These are phyloP conservation scores for Gryganskiella cystojenkinii DNA, from an alignment of 192 early-diverging fungal species.

Conservation along the genomic window DNA sequence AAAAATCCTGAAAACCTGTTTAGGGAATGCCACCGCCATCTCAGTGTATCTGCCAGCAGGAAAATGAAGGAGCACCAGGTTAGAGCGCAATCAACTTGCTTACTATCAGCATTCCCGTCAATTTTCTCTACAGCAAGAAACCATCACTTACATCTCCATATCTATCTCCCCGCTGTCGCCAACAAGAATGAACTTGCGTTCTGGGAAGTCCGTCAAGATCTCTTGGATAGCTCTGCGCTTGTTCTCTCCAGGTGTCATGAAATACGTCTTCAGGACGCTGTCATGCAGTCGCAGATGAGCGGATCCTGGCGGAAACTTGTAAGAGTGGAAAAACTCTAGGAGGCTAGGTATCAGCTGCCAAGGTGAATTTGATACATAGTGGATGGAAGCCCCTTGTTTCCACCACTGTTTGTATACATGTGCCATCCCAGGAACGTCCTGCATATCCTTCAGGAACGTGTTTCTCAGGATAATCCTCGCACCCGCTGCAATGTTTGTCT, in stretches of 20 bases:
- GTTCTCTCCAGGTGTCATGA: conserved; percentile 59
- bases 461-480: conserved; percentile 69
- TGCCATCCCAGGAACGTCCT: conserved; percentile 75
- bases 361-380: conserved; percentile 90
- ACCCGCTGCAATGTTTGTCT: conserved; percentile 78
- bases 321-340: conserved; percentile 65
- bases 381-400: conserved; percentile 71
- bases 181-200: conserved; percentile 82
- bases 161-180: conserved; percentile 91
- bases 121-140: not conserved
- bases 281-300: conserved; percentile 75
- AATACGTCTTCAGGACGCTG: conserved; percentile 66
- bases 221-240: conserved; percentile 65
- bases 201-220: conserved; percentile 72
- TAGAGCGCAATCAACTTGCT: not conserved
- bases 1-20: conserved; percentile 73
- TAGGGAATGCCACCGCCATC: conserved; percentile 59
- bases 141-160: conserved; percentile 73
- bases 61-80: not conserved
- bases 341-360: conserved; percentile 84
- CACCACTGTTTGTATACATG: conserved; percentile 70
- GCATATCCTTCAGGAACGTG: conserved; percentile 69
- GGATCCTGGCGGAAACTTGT: conserved; percentile 81
- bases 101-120: no score
- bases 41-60: conserved; percentile 55